phyloP scores from a whole-genome alignment of 192 early-diverging fungal species.

The Hyaloraphidium curvatum region DNA sequence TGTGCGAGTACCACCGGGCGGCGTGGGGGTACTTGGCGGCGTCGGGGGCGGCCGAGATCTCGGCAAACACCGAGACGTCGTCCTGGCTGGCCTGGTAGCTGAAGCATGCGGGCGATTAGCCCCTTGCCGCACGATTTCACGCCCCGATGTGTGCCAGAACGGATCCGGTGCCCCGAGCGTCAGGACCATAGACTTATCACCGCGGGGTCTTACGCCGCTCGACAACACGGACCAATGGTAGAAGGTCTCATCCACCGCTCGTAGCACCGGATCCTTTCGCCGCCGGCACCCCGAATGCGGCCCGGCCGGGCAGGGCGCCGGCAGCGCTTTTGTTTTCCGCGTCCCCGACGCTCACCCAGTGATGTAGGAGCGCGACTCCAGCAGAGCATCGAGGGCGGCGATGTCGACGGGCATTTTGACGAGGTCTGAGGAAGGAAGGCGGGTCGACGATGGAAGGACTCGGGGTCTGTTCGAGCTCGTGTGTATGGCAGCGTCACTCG shows the following conservation, averaged over 20 bases:
- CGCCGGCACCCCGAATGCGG: too few species aligned
- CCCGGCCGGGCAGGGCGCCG: too few species aligned
- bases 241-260: not conserved
- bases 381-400: too few species aligned
- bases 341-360: too few species aligned
- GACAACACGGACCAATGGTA: not conserved
- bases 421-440: too few species aligned
- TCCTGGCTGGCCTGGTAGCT: slow-evolving; percentile 40
- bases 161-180: not conserved
- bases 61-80: slow-evolving; percentile 74
- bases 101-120: not conserved
- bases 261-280: too few species aligned
- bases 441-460: too few species aligned
- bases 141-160: not conserved
- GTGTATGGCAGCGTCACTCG: too few species aligned
- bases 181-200: slow-evolving; percentile 2
- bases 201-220: slow-evolving; percentile 26
- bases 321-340: too few species aligned
- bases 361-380: too few species aligned
- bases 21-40: slow-evolving; percentile 62
- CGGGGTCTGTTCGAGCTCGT: too few species aligned
- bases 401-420: too few species aligned
- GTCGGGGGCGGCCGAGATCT: slow-evolving; percentile 48
- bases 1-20: slow-evolving; percentile 92
- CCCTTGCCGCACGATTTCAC: not conserved